Percentiles rank a stretch among this genome's conserved stretches.
phyloP scores from a whole-genome alignment of 2,329 filamentous ascomycete species.

The Tolypocladium sp. region DNA sequence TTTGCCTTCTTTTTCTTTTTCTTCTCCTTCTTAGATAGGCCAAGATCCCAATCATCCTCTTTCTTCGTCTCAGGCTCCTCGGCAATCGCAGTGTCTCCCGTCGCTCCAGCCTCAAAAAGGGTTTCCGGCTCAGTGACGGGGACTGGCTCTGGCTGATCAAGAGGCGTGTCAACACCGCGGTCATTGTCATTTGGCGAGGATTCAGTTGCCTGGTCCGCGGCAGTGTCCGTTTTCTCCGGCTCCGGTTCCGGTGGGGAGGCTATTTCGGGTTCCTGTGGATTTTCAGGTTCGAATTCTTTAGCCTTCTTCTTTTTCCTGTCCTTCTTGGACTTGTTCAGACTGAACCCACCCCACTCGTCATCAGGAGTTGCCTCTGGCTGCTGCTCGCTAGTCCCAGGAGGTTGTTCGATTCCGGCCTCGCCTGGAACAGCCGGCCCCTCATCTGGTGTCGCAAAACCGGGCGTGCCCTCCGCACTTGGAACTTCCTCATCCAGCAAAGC shows the following conservation, averaged over 20 bases:
- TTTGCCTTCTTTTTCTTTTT: constrained; percentile 16
- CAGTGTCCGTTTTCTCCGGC: constrained; percentile 10
- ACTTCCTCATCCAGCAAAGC: not conserved
- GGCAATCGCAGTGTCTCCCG: not conserved
- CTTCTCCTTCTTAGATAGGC: constrained; percentile 18
- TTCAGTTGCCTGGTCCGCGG: constrained; percentile 11
- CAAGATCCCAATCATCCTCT: constrained; percentile 4
- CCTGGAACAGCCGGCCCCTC: constrained; percentile 8
- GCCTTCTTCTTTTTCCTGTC: constrained; percentile 24
- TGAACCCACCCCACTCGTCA: constrained; percentile 19
- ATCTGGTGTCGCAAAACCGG: constrained; percentile 6
- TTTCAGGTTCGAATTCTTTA: constrained; percentile 19
- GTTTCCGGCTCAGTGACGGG: constrained; percentile 4
- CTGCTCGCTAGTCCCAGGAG: constrained; percentile 9
- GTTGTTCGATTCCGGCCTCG: constrained; percentile 9
- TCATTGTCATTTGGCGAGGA: constrained; percentile 4
- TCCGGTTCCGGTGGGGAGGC: constrained; percentile 7
- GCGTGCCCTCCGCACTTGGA: not conserved
- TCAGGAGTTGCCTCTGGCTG: constrained; percentile 15
- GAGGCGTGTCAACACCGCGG: constrained; percentile 7
- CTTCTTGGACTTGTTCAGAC: constrained; percentile 18
- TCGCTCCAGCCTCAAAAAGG: constrained; percentile 7
- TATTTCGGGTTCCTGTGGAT: constrained; percentile 17
- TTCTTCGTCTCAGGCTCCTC: constrained; percentile 3
- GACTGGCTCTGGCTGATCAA: not conserved